Base-by-base conservation (phyloP, 176 grass and related monocot species). In the bread wheat (Triticum aestivum) region DNA sequence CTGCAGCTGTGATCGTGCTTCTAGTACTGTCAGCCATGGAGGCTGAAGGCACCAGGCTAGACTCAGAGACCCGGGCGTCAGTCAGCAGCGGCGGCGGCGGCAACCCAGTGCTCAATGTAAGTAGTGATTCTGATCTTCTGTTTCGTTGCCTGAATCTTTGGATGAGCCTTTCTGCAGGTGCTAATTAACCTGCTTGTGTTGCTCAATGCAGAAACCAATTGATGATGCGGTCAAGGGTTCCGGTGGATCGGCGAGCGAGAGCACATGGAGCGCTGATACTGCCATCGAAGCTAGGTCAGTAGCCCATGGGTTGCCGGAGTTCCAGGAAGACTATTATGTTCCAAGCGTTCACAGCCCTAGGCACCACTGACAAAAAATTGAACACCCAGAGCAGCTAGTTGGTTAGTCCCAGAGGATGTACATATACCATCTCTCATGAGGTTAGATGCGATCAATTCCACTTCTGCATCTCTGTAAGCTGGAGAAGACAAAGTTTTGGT, bases 281-380 rank as follows among this genome's bases (percentile, higher is more conserved):
- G 86, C 33, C 6, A 42, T 69, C 47, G 35, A 73, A 47, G 26
- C 75, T 38, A 45, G 47, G 18, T 68, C 82, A 14, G 58, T 72
- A 2, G 79, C 80, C 3, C 86, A 92, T 73, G 82, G 65, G 54
- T 72, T 95, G 24, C 93, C 86, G 13, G 85, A 69, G 63, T 85
- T 95, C 62, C 91, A 95, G 14, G 91, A 95, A 70, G 93, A 93
- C 70, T 95, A 95, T 78, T 93, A 91, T 33, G 93, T 89, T 20
- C 91, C 93, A 29, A 90, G 88, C 15, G 93, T 91, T 38, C 93
- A 95, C 52, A 88, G 82, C 41, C 88, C 93, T 11, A 95, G 82
- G 42, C 93, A 95, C 24, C 93, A 92, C 65, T 95, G 85, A 91
- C 26, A 45, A 15, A 21, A 45, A 65, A 11, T 15, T 51, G 12